Evolutionary conservation across 805 yeast genomes (phyloP), one percentile per base, ranked within the genome.

Genomic region (Yarrowia sp.): DNA sequence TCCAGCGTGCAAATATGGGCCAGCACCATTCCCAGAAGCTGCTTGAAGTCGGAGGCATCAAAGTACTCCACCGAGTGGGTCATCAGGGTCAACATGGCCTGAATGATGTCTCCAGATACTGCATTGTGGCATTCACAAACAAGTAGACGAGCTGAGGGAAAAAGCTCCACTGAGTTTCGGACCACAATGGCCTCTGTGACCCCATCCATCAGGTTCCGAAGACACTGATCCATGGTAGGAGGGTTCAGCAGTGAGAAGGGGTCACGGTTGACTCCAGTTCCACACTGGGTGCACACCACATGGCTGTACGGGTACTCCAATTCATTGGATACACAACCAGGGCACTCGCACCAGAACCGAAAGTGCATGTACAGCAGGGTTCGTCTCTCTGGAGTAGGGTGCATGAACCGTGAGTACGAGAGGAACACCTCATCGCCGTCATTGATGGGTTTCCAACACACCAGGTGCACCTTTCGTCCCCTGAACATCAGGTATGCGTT

Each of bases 301-400:
- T 58, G 49, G 20, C 50, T 58, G 40, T 42, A 58, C 0, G 64
- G 64, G 30, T 58, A 58, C 40, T 58, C 30, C 34, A 38, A 17
- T 17, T 40, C 61, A 7, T 17, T 17, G 2, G 64, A 43, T 13
- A n/a, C 50, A 30, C 66, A 61, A 0, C 53, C 53, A 8, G 42
- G 36, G 13, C 66, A 61, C 38, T 47, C 43, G 38, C 66, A 61
- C 66, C 66, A 61, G 55, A 61, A 61, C 12, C 55, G 55, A n/a
- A 46, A 61, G n/a, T 61, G 66, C 44, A 46, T 38, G 38, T 20
- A 61, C 36, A 61, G 46, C 24, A 33, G 36, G 9, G 55, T 61
- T 7, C 66, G 53, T 20, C 66, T 34, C 33, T 61, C 43, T 3
- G 55, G 53, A 2, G 66, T 46, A 5, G 66, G 55, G 12, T 38